Conservation (phyloP, 345 rosid species). For the Hibiscus syriacus region DNA sequence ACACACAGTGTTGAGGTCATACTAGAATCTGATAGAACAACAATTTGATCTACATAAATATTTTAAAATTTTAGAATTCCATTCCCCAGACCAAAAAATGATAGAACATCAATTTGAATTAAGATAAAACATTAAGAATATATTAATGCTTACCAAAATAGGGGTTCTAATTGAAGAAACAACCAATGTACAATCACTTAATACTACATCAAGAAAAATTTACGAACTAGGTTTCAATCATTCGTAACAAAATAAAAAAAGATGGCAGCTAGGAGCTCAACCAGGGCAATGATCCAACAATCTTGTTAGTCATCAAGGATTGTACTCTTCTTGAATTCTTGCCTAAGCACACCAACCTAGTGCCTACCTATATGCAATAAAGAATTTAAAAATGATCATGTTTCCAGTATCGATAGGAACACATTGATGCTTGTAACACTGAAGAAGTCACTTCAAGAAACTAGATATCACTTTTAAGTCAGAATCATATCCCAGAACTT, state of each 20-base stretch:
- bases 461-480: background rate
- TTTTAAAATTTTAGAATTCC: background rate
- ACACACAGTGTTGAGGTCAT: too few relatives aligned
- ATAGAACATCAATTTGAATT: background rate
- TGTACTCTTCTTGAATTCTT: background rate
- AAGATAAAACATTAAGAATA: background rate
- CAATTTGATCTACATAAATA: conserved; percentile 56
- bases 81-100: background rate
- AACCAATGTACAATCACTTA: background rate
- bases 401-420: too few relatives aligned
- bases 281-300: background rate
- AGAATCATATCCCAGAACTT: background rate
- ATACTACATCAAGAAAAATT: background rate
- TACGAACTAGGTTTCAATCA: background rate
- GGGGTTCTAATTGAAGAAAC: background rate
- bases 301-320: background rate
- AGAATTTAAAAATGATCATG: too few relatives aligned
- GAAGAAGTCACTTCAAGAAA: background rate
- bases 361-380: too few relatives aligned
- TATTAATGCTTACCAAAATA: background rate
- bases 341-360: background rate
- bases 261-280: too few relatives aligned
- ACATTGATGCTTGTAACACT: too few relatives aligned
- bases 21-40: too few relatives aligned
- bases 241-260: background rate